Evolutionary conservation across 1,284 basidiomycete genomes (phyloP).

Genomic region (Cryptococcus wingfieldii): DNA sequence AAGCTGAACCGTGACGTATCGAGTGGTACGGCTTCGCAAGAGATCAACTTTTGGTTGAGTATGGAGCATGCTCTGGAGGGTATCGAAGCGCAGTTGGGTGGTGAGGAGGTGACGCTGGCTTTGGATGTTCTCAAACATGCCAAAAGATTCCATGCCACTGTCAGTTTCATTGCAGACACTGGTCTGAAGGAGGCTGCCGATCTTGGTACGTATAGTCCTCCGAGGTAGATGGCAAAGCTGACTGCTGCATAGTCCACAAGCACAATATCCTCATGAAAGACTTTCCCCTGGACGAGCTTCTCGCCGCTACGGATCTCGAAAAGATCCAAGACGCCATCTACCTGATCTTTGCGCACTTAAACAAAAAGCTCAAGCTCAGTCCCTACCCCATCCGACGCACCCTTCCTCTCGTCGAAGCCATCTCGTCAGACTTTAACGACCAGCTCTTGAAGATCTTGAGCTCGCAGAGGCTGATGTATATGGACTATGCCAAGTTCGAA

Average conservation of each 20-base stretch:
- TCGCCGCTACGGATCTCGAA: slow-evolving; percentile 91
- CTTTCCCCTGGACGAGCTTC: slow-evolving; percentile 91
- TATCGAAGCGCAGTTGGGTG: slow-evolving; percentile 85
- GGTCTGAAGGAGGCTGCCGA: slow-evolving; percentile 90
- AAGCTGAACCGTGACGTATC: slow-evolving; percentile 89
- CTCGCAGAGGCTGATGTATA: slow-evolving; percentile 84
- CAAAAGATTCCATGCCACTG: slow-evolving; percentile 94
- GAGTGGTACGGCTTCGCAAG: slow-evolving; percentile 93
- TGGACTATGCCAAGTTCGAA: slow-evolving; percentile 91
- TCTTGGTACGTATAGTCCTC: slow-evolving; percentile 56
- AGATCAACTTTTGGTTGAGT: slow-evolving; percentile 98
- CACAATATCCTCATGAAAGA: slow-evolving; percentile 99
- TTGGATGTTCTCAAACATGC: slow-evolving; percentile 94
- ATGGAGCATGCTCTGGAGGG: slow-evolving; percentile 88
- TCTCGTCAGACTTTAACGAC: slow-evolving; percentile 95
- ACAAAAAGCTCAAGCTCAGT: slow-evolving; percentile 89
- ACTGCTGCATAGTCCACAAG: slow-evolving; percentile 67
- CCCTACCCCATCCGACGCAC: slow-evolving; percentile 95
- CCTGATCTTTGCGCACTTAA: slow-evolving; percentile 88
- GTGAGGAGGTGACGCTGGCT: slow-evolving; percentile 89
- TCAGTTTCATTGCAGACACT: slow-evolving; percentile 96
- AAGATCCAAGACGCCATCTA: slow-evolving; percentile 85
- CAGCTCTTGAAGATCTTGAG: slow-evolving; percentile 86
- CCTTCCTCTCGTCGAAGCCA: slow-evolving; percentile 93
- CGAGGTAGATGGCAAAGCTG: too few species aligned